These are phyloP conservation scores for Suillus lakei DNA, from an alignment of 768 basidiomycete genomes.

Conservation along the genomic window DNA sequence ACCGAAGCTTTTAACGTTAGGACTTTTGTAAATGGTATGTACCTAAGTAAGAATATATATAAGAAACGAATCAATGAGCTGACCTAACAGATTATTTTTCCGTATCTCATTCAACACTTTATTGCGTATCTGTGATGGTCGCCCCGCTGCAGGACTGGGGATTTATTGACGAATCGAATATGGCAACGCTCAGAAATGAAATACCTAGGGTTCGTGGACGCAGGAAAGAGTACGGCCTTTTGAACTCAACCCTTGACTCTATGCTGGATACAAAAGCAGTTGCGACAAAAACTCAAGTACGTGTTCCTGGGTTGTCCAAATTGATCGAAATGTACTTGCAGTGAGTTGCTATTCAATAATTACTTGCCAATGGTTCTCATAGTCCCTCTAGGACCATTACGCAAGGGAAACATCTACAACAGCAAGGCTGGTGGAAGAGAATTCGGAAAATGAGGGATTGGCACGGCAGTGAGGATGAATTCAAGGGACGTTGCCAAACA, in stretches of 20 bases:
- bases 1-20: not conserved
- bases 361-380: not conserved
- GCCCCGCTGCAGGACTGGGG: not conserved
- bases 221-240: not conserved
- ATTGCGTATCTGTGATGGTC: not conserved
- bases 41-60: not conserved
- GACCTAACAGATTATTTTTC: not conserved
- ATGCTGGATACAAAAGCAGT: not conserved
- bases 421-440: not conserved
- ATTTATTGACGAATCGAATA: not conserved
- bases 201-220: not conserved
- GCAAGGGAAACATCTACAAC: not conserved
- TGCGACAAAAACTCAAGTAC: not conserved
- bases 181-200: not conserved
- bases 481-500: fast-evolving
- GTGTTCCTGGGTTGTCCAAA: not conserved
- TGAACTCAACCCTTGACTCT: not conserved
- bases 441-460: not conserved
- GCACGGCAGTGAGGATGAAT: not conserved
- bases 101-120: not conserved
- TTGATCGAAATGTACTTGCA: not conserved
- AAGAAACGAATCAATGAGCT: not conserved
- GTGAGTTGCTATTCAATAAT: not conserved
- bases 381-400: not conserved
- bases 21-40: not conserved